These are phyloP conservation scores for Calonectria leucothoes DNA, from an alignment of 2,329 filamentous ascomycete genomes.

Conservation along the genomic window DNA sequence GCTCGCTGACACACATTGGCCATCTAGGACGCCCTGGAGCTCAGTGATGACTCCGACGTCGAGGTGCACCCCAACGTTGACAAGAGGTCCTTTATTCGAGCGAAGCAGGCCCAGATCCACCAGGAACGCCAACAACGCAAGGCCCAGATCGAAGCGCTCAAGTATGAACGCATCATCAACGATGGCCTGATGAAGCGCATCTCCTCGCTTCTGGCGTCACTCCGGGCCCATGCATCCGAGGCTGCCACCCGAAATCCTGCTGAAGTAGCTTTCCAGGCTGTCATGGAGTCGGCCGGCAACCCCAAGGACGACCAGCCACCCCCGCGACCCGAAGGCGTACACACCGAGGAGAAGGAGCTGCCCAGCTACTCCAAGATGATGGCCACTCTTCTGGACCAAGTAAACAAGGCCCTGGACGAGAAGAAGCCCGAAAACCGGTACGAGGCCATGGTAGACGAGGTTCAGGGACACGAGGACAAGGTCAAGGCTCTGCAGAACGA, in stretches of 20 bases:
- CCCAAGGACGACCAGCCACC: constrained; percentile 81
- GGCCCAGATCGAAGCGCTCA: constrained; percentile 88
- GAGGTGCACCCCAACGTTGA: constrained; percentile 99
- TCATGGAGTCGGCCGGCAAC: constrained; percentile 84
- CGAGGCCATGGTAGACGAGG: constrained; percentile 80
- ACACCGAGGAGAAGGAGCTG: constrained; percentile 77
- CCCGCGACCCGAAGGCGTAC: constrained; percentile 81
- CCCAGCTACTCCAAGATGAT: constrained; percentile 98
- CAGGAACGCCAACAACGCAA: constrained; percentile 87
- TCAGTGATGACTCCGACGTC: constrained; percentile 97
- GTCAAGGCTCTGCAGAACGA: constrained; percentile 83
- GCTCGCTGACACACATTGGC: constrained; percentile 22
- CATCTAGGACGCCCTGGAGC: constrained; percentile 84
- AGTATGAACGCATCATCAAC: constrained; percentile 94
- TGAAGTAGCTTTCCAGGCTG: constrained; percentile 87
- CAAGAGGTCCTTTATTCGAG: constrained; percentile 97
- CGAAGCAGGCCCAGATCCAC: constrained; percentile 98
- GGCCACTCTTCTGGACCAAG: constrained; percentile 93
- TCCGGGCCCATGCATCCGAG: constrained; percentile 79
- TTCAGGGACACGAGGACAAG: constrained; percentile 81
- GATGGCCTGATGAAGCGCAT: constrained; percentile 90
- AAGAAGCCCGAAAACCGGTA: constrained; percentile 77
- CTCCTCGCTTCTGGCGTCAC: constrained; percentile 77
- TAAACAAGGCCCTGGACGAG: constrained; percentile 86
- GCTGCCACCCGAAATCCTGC: constrained; percentile 75